Conservation (phyloP, 768 basidiomycete species). For the Panellus pusillus region DNA sequence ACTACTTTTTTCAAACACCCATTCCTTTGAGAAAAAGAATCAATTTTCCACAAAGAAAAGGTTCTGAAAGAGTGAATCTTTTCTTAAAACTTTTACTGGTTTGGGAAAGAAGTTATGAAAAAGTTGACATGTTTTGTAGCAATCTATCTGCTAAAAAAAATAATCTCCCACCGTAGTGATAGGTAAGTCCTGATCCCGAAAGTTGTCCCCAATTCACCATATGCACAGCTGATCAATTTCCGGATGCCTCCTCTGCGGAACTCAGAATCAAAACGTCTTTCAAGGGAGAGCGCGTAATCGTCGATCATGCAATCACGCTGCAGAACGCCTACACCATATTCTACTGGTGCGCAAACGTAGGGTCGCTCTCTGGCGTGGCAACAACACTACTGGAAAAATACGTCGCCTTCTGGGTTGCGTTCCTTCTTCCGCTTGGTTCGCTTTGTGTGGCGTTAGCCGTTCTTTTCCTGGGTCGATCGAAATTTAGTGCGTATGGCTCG, state of each 20-base stretch:
- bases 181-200: background rate
- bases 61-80: no score
- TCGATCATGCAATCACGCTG: slow-evolving; percentile 5
- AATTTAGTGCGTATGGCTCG: background rate
- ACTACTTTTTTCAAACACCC: no score
- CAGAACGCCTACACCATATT: slow-evolving; percentile 2
- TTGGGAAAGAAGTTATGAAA: no score
- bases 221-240: slow-evolving; percentile 6
- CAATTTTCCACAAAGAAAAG: no score
- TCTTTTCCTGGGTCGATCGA: background rate
- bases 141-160: no score
- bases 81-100: no score
- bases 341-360: slow-evolving; percentile 13
- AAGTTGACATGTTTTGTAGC: no score
- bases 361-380: slow-evolving; percentile 10
- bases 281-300: slow-evolving; percentile 7
- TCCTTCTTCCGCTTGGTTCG: slow-evolving; percentile 8
- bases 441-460: slow-evolving; percentile 2
- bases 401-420: slow-evolving; percentile 14
- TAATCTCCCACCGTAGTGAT: no score
- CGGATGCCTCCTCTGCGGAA: no score
- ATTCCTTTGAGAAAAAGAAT: no score
- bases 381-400: slow-evolving; percentile 8
- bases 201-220: background rate
- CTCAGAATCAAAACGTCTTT: background rate